phyloP scores from a whole-genome alignment of 139 green algal genomes.

The Spirogloea muscicola region DNA sequence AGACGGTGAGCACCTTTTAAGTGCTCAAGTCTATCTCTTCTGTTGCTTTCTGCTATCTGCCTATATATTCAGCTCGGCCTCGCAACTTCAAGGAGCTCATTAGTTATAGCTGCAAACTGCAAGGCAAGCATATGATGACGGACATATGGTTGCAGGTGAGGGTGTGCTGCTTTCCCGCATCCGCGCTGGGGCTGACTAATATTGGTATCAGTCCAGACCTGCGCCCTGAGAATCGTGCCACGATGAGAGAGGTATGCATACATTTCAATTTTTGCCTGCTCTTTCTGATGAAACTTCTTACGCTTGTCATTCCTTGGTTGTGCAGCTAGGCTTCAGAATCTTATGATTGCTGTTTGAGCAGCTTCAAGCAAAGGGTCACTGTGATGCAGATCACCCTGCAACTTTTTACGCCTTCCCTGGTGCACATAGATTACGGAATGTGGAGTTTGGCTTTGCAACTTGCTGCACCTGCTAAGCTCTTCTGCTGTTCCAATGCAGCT shows the following conservation, averaged over 20 bases:
- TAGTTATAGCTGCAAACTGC: background rate
- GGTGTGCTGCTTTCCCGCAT: slow-evolving; percentile 24
- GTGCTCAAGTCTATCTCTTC: background rate
- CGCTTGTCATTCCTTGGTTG: no score
- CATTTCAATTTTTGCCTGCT: no score
- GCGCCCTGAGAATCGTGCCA: slow-evolving; percentile 16
- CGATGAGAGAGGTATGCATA: slow-evolving; percentile 12
- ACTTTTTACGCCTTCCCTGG: no score
- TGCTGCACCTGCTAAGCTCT: no score
- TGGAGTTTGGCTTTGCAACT: no score
- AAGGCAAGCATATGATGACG: background rate
- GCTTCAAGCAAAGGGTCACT: no score
- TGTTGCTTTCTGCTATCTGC: background rate
- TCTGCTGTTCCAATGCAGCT: no score
- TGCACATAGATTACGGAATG: no score
- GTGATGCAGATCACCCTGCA: no score
- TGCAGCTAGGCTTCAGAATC: no score
- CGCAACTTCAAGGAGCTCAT: background rate
- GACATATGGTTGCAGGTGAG: slow-evolving; percentile 20
- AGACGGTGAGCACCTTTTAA: slow-evolving; percentile 25
- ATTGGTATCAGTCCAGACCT: slow-evolving; percentile 32
- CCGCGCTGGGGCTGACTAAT: slow-evolving; percentile 14
- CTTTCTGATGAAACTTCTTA: no score
- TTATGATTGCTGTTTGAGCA: no score
- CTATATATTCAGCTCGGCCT: background rate